phyloP scores from a whole-genome alignment of 176 grass and related monocot species.

The Elaeis guineensis region DNA sequence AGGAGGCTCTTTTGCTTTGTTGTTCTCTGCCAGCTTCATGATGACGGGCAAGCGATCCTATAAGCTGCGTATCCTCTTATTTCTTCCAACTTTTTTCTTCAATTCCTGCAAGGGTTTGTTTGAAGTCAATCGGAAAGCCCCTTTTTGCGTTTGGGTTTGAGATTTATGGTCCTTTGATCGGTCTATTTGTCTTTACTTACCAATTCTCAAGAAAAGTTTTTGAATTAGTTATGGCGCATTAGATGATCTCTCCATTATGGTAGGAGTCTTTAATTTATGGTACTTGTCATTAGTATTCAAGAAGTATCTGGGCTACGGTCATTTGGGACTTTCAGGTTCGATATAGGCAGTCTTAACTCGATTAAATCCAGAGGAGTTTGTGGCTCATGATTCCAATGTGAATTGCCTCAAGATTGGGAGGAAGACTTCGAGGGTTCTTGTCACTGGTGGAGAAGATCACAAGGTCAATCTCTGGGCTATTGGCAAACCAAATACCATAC shows the following conservation, averaged over 20 bases:
- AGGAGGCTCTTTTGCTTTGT: background rate
- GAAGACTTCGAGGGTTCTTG: slow-evolving; percentile 60
- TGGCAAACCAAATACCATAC: slow-evolving; percentile 67
- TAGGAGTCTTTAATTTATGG: background rate
- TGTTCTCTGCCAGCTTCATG: slow-evolving; percentile 9
- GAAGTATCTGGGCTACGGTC: background rate
- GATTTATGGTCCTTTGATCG: too few relatives aligned
- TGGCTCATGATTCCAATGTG: slow-evolving; percentile 62
- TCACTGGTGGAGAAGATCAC: slow-evolving; percentile 81
- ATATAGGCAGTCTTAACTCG: slow-evolving; percentile 1
- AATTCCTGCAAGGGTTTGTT: slow-evolving; percentile 22
- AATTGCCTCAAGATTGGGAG: slow-evolving; percentile 87
- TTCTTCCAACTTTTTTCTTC: slow-evolving; percentile 4
- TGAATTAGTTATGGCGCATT: too few relatives aligned
- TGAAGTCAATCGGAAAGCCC: slow-evolving; percentile 10
- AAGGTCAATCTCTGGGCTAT: slow-evolving; percentile 92
- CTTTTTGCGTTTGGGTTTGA: too few relatives aligned
- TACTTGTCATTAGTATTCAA: background rate
- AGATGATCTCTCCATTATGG: slow-evolving; percentile 15
- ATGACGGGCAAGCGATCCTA: slow-evolving; percentile 69
- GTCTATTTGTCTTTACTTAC: too few relatives aligned
- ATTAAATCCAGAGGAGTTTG: slow-evolving; percentile 71
- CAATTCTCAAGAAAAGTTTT: too few relatives aligned
- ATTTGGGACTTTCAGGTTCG: background rate
- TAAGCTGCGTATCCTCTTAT: slow-evolving; percentile 83